Evolutionary conservation across 139 green algal genomes (phyloP).

Genomic region (Closterium sp.): DNA sequence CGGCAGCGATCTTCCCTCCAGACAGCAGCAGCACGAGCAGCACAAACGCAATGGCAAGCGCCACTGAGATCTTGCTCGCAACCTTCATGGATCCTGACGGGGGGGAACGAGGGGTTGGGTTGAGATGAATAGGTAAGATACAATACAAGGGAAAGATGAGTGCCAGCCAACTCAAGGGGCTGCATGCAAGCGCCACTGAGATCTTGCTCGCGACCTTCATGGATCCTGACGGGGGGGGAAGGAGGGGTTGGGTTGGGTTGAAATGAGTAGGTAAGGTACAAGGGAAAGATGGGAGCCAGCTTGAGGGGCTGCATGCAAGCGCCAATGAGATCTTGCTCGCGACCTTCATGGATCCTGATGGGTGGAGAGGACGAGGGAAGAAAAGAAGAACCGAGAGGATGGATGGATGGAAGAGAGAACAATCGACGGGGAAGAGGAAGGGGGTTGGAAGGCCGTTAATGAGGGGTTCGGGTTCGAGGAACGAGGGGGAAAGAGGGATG

Average conservation of each 20-base stretch:
- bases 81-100: not conserved
- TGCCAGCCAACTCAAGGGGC: too few relatives aligned
- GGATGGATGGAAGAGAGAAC: not conserved
- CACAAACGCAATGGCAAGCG: not conserved
- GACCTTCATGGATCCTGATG: not conserved
- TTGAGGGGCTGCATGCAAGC: too few relatives aligned
- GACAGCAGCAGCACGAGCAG: not conserved
- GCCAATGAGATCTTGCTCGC: slow-evolving; percentile 16
- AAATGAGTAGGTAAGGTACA: too few relatives aligned
- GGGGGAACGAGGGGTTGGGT: too few relatives aligned
- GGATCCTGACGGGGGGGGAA: not conserved
- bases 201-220: slow-evolving; percentile 8
- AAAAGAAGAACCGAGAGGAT: not conserved
- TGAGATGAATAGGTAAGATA: too few relatives aligned
- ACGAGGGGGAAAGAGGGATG: not conserved
- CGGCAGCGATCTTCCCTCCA: not conserved
- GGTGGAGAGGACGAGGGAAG: not conserved
- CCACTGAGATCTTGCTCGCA: slow-evolving; percentile 14
- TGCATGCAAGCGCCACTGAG: slow-evolving; percentile 7
- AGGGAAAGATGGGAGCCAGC: too few relatives aligned
- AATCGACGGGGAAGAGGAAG: not conserved
- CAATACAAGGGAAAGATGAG: too few relatives aligned
- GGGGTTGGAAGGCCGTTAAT: not conserved
- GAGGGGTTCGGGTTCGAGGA: not conserved
- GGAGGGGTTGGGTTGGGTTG: too few relatives aligned